A percentile compares a stretch with the other conserved stretches of the same genome.
Evolutionary conservation across 441 rosid genomes (phyloP).

Genomic region (Mallotus repandus): DNA sequence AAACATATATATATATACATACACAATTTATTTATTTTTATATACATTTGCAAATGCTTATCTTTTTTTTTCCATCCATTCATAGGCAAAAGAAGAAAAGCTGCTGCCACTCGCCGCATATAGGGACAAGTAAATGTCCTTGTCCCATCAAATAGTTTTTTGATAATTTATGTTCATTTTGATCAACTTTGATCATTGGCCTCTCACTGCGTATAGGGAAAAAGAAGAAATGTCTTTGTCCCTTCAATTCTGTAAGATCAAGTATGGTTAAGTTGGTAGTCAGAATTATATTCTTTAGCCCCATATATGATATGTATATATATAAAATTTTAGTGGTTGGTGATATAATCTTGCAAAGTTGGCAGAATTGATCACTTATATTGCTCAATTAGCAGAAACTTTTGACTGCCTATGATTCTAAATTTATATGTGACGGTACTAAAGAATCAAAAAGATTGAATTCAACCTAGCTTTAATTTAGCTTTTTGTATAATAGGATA

Average conservation of each 20-base stretch:
- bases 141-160: background rate
- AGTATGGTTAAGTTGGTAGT: background rate
- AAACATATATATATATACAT: background rate
- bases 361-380: constrained; percentile 7
- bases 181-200: background rate
- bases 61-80: background rate
- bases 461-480: too few relatives aligned
- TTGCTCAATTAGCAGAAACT: constrained; percentile 14
- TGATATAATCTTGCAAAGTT: background rate
- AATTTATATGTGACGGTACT: too few relatives aligned
- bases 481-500: too few relatives aligned
- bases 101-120: constrained; percentile 8
- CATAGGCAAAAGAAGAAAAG: background rate
- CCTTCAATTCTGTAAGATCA: background rate
- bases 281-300: background rate
- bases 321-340: constrained; percentile 1
- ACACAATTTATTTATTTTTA: too few relatives aligned
- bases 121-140: background rate
- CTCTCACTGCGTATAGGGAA: background rate
- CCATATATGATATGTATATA: background rate
- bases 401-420: constrained; percentile 15
- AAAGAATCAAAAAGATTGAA: too few relatives aligned
- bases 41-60: too few relatives aligned
- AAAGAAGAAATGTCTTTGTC: background rate
- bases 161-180: too few relatives aligned